These are phyloP conservation scores for Ganoderma resinaceum DNA, from an alignment of 1,284 basidiomycete species.

Conservation along the genomic window DNA sequence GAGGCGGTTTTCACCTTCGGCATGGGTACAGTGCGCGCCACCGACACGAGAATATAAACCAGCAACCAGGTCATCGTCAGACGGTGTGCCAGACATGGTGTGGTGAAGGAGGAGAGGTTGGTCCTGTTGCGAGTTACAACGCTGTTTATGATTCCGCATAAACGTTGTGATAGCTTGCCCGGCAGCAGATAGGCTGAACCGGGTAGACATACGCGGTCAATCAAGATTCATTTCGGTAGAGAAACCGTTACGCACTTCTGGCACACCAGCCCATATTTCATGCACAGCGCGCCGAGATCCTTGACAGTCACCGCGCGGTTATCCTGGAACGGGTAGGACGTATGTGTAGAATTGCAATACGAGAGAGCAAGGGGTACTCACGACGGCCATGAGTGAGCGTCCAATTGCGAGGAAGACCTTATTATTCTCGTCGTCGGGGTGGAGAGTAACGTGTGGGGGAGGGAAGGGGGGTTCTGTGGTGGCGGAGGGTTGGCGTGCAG, in stretches of 20 bases:
- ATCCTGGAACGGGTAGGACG: constrained; percentile 49
- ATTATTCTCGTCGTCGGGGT: constrained; percentile 72
- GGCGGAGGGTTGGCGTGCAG: constrained; percentile 16
- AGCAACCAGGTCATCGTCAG: constrained; percentile 75
- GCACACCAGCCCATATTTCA: constrained; percentile 68
- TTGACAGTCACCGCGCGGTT: constrained; percentile 86
- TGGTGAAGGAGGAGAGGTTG: constrained; percentile 77
- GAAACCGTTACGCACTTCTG: constrained; percentile 63
- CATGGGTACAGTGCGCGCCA: constrained; percentile 60
- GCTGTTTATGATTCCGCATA: constrained; percentile 71
- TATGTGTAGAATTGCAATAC: constrained; percentile 13
- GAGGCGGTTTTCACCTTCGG: constrained; percentile 51
- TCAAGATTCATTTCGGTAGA: constrained; percentile 12
- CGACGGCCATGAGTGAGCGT: constrained; percentile 73
- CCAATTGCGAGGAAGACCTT: constrained; percentile 77
- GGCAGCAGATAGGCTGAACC: constrained; percentile 70
- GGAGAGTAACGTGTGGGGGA: constrained; percentile 65
- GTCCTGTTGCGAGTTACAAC: constrained; percentile 74
- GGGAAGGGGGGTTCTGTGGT: constrained; percentile 33
- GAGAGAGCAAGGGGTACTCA: constrained; percentile 46
- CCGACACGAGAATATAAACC: constrained; percentile 73
- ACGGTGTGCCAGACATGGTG: constrained; percentile 68
- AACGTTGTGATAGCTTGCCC: constrained; percentile 82
- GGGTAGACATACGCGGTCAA: constrained; percentile 14
- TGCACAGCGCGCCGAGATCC: constrained; percentile 75